Evolutionary conservation across 169 alveolate species (phyloP).

Genomic region (Plasmodium yoelii): DNA sequence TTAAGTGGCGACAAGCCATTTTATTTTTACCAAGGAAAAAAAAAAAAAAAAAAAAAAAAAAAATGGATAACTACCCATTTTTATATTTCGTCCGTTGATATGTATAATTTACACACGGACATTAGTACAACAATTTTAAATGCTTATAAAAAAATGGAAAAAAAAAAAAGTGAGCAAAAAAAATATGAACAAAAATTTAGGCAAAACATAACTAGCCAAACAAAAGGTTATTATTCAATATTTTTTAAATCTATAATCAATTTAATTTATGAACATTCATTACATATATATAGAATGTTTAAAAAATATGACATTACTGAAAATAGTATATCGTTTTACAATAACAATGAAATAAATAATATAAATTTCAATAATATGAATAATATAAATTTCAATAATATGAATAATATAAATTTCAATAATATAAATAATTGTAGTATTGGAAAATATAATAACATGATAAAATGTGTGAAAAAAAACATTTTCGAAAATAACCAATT

Average conservation of each 20-base stretch:
- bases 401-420: constrained; percentile 1
- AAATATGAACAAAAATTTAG: constrained; percentile 1
- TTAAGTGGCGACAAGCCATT: constrained; percentile 1
- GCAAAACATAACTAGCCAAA: background rate
- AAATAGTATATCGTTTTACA: background rate
- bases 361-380: too few species aligned
- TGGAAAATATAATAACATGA: background rate
- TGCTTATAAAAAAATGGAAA: constrained; percentile 21
- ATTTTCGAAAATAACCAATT: background rate
- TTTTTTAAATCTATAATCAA: constrained; percentile 60
- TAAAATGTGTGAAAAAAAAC: background rate
- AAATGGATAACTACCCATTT: constrained; percentile 27
- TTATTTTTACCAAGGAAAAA: background rate
- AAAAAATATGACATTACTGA: background rate
- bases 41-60: constrained; percentile 2
- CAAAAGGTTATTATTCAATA: constrained; percentile 15
- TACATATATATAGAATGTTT: constrained; percentile 22
- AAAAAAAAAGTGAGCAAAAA: constrained; percentile 4
- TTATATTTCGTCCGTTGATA: constrained; percentile 7
- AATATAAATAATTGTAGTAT: background rate
- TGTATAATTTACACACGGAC: background rate
- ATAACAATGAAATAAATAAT: background rate
- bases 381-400: background rate
- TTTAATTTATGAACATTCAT: constrained; percentile 42
- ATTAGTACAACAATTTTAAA: background rate